These are phyloP conservation scores for Paracoccidioides lutzii DNA, from an alignment of 2,329 filamentous ascomycete genomes.

Conservation along the genomic window DNA sequence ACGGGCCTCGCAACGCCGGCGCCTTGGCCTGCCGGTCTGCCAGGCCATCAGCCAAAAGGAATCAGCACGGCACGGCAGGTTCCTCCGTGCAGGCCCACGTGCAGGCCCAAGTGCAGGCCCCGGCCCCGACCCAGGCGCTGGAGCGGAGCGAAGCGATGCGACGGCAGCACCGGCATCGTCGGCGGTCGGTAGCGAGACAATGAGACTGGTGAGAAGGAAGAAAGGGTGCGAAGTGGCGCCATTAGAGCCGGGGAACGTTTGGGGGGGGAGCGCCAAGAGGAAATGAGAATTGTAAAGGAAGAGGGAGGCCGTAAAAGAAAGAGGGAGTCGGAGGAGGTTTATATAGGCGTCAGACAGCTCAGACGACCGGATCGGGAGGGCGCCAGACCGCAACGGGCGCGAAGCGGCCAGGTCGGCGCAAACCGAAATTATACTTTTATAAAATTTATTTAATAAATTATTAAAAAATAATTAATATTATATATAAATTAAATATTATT, in stretches of 20 bases:
- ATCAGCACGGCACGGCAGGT: conserved; percentile 1
- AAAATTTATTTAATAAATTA: too few species aligned
- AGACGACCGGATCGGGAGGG: not conserved
- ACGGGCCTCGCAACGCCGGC: not conserved
- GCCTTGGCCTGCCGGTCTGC: not conserved
- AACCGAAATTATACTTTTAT: not conserved
- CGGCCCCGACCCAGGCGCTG: not conserved
- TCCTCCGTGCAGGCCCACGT: not conserved
- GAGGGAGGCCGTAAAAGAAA: not conserved
- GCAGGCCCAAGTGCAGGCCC: too few species aligned
- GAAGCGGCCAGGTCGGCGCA: not conserved
- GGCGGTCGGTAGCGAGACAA: not conserved
- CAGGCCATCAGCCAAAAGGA: not conserved
- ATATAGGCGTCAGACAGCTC: not conserved
- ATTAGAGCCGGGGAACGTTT: not conserved
- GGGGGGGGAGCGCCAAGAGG: not conserved
- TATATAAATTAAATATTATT: too few species aligned
- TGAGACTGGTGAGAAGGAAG: not conserved
- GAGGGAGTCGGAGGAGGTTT: not conserved
- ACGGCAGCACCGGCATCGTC: too few species aligned
- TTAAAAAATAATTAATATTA: too few species aligned
- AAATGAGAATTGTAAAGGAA: not conserved
- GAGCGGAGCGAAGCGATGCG: not conserved
- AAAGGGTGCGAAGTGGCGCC: not conserved
- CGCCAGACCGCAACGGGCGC: not conserved